Evolutionary conservation across 768 basidiomycete genomes (phyloP).

Genomic region (Amanita phalloides): DNA sequence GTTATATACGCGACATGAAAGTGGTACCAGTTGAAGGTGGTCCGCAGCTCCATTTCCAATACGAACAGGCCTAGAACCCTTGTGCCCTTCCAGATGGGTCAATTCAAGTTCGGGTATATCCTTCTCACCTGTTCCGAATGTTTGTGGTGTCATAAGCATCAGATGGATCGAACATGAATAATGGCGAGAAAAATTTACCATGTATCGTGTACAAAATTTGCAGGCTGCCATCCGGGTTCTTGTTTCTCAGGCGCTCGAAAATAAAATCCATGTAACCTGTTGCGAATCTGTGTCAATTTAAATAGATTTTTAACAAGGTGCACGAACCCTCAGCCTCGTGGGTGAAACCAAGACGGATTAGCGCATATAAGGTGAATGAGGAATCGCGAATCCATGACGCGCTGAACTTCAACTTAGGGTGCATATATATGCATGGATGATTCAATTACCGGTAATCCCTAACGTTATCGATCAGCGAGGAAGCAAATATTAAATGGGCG

Average conservation of each 20-base stretch:
- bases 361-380: slow-evolving; percentile 90
- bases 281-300: not conserved
- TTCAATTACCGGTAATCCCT: slow-evolving; percentile 55
- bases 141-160: slow-evolving; percentile 2
- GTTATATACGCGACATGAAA: slow-evolving; percentile 7
- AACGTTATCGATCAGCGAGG: not conserved
- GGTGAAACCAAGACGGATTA: slow-evolving; percentile 90
- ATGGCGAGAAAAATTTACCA: slow-evolving; percentile 29
- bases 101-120: slow-evolving; percentile 81
- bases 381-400: slow-evolving; percentile 94
- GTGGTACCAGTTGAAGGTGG: slow-evolving; percentile 75
- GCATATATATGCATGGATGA: not conserved
- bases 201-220: slow-evolving; percentile 99
- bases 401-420: slow-evolving; percentile 20
- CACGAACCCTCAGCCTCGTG: slow-evolving; percentile 71
- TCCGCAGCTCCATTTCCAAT: slow-evolving; percentile 97
- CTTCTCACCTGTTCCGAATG: slow-evolving; percentile 42
- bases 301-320: not conserved
- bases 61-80: slow-evolving; percentile 74
- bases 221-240: slow-evolving; percentile 83
- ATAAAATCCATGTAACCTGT: slow-evolving; percentile 89
- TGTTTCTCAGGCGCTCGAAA: slow-evolving; percentile 67
- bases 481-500: not conserved
- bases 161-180: not conserved
- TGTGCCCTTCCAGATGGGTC: slow-evolving; percentile 79